Conservation (phyloP, 1,139 yeast genomes). For the Wickerhamiella infanticola region DNA sequence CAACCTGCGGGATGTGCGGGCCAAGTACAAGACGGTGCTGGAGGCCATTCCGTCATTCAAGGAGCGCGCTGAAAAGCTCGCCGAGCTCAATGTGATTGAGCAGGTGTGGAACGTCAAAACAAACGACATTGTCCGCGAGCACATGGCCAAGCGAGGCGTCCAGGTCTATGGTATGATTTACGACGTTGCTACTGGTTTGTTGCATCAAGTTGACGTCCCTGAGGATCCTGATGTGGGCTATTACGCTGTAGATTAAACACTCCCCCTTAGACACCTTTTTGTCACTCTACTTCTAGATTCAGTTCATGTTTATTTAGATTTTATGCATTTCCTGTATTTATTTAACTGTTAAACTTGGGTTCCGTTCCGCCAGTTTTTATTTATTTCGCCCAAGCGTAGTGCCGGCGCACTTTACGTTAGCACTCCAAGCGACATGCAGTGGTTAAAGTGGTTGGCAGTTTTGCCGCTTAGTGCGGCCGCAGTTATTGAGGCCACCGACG, state of each 20-base stretch:
- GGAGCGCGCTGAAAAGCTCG: constrained; percentile 46
- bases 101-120: constrained; percentile 43
- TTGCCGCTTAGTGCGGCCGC: background rate
- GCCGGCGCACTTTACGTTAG: too few species aligned
- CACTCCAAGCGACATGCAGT: background rate
- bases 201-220: constrained; percentile 32
- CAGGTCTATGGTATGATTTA: constrained; percentile 83
- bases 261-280: background rate
- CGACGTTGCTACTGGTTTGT: constrained; percentile 66
- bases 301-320: too few species aligned
- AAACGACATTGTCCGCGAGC: constrained; percentile 62
- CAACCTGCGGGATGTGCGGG: constrained; percentile 56
- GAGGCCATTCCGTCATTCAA: constrained; percentile 26
- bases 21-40: constrained; percentile 32
- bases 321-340: too few species aligned
- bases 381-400: too few species aligned
- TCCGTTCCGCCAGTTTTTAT: too few species aligned
- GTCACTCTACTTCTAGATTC: too few species aligned
- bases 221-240: constrained; percentile 12
- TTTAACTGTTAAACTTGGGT: too few species aligned
- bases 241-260: constrained; percentile 8
- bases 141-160: constrained; percentile 53
- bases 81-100: constrained; percentile 63
- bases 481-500: constrained; percentile 29
- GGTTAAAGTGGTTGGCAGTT: background rate